Evolutionary conservation across 352 stramenopile genomes (phyloP), one percentile per base, ranked within the genome.

Genomic region (Phytophthora brassicae): DNA sequence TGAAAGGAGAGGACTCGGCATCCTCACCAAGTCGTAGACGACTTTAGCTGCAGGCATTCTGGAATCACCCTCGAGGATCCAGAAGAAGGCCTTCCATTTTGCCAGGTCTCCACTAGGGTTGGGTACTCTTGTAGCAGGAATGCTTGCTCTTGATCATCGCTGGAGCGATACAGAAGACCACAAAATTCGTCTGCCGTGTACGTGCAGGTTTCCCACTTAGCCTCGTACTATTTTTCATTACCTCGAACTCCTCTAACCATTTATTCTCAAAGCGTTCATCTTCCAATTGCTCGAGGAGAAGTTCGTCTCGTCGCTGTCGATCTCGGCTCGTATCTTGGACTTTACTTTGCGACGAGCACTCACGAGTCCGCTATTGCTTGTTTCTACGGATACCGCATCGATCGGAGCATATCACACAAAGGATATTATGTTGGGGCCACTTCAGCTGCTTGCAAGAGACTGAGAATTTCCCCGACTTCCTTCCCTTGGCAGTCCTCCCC

Each of bases 181-280:
- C 81, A 90, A 53, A 90, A 90, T 23, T 88, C 79, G 50, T 89
- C 73, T 7, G 81, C 79, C 4, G 67, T 74, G 69, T 89, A 83
- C 17, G 74, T 87, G 54, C 81, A 90, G 12, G 79, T 87, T 50
- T 86, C 69, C 81, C 81, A 88, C 66, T 81, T 82, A 23, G 46
- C 48, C 35, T 72, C 50, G 47, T 88, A 74, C 55, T 81, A 66
- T 31, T 46, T 44, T 81, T 81, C 23, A 88, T 52, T 5, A 53
- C 42, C 3, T 82, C 69, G 43, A 90, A 90, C 53, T 86, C 79
- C 6, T 57, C 64, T 28, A 90, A 76, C 81, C 79, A 88, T 57
- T 76, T 46, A 16, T 71, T 62, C 56, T 90, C 69, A 47, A 84
- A 90, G n/a, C 50, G 63, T 45, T 74, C 64, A 24, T 81, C 57